These are phyloP conservation scores for Rhexocercosporidium sp. DNA, from an alignment of 2,329 filamentous ascomycete genomes.

Conservation along the genomic window DNA sequence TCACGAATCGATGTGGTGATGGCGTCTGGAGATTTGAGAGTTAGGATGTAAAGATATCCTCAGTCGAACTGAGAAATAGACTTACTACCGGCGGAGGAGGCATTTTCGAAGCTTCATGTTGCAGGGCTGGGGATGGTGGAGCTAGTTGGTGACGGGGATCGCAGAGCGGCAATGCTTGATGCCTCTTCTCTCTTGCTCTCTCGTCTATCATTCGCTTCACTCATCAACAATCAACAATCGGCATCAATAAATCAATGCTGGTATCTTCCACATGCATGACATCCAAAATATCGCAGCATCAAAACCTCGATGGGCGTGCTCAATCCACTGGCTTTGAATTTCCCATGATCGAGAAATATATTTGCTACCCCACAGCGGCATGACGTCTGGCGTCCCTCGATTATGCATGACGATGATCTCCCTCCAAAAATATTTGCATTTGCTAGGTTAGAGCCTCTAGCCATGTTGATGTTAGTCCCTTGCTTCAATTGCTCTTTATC, in stretches of 20 bases:
- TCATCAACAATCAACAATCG: constrained; percentile 5
- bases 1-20: constrained; percentile 45
- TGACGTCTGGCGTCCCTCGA: constrained; percentile 20
- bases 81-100: constrained; percentile 43
- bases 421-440: constrained; percentile 1
- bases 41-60: constrained; percentile 21
- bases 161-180: neutral
- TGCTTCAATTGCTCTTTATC: neutral
- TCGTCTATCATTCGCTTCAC: neutral
- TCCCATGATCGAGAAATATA: constrained; percentile 7
- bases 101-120: constrained; percentile 37
- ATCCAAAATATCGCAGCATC: neutral
- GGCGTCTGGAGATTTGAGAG: constrained; percentile 41
- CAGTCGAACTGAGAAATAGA: neutral
- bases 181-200: neutral
- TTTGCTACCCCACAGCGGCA: constrained; percentile 1
- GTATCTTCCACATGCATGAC: neutral
- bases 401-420: constrained; percentile 17
- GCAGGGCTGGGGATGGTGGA: constrained; percentile 6
- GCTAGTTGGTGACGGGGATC: neutral
- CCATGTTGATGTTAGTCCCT: neutral
- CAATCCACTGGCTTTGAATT: constrained; percentile 5
- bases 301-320: constrained; percentile 13
- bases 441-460: neutral
- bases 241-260: neutral